Base-by-base conservation (phyloP, 2,329 filamentous ascomycete genomes). In the Trichophyton equinum region DNA sequence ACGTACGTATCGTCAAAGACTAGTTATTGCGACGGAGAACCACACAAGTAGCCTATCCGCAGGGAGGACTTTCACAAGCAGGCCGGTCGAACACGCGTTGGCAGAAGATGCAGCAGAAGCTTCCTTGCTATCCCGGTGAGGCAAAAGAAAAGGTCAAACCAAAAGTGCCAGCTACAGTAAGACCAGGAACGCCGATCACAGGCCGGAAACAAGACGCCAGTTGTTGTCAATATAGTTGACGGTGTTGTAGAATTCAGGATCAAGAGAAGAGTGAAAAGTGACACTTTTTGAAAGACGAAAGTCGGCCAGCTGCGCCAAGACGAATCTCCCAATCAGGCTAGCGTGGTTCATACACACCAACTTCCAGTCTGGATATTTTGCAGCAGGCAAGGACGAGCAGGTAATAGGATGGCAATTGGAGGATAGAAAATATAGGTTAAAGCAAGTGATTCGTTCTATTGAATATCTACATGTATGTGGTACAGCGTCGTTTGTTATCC, bases 11-110 rank as follows among this genome's bases (percentile, higher is more conserved):
- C 71, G 70, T 76, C 71, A 77, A 70, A 70, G 70, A 71, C 69
- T 70, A 68, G 68, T 68, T 69, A 71, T 73, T 71, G 74, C 73
- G 74, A 76, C 74, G 68, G 69, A 69, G 68, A 69, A 73, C 69
- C 71, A 68, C 65, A 9, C 71, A 62, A 61, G 60, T 59, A 60
- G 57, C 61, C 57, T 42, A 59, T 44, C 42, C 57, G 57, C n/a
- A 55, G 51, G 18, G 40, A 49, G 44, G 38, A 25, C 25, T 46
- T 59, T 40, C 27, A 40, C 36, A 42, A 38, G 57, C 9, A 46
- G 57, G 55, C 40, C 18, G 55, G 6, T 44, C 9, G 44, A n/a
- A 59, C 40, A 59, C 44, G 57, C 44, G 57, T 47, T 36, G 44
- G 44, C 27, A 8, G 27, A 30, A 49, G 42, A 36, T 47, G 13